Base-by-base conservation (phyloP, 2,329 filamentous ascomycete genomes). In the Rhynchosporium graminicola region DNA sequence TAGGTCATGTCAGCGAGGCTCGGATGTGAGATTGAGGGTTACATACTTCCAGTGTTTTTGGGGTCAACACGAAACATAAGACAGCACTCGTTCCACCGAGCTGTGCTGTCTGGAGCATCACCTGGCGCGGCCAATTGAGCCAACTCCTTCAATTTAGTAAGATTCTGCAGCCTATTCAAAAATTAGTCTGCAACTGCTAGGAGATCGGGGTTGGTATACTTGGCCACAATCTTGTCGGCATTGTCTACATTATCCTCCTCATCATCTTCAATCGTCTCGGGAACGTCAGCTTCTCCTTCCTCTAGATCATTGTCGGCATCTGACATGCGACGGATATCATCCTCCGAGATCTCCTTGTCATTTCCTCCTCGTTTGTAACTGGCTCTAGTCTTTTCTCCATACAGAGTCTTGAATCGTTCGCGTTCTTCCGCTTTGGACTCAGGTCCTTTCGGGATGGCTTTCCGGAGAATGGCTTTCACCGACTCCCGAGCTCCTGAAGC, bases 31-130 rank as follows among this genome's bases (percentile, higher is more conserved):
- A 3, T n/a, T 26, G 4, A 5, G n/a, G n/a, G 26, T 46, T n/a
- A 46, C 43, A 20, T 46, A 46, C 43, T 57, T 13, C 46, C 55
- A 9, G 54, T 60, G 0, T 63, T 56, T 3, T 28, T 36, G 2
- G 64, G 57, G 36, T 69, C 57, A 8, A 66, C 58, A 6, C 65
- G 57, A 51, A 70, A 70, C 33, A 69, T 48, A 2, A n/a, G n/a
- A 31, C 68, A 68, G 43, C 63, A 66, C 6, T 65, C 61, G 10
- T 56, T 26, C 68, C 68, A 69, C 3, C 46, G 46, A 59, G 20
- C 28, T 3, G 20, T 6, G 9, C n/a, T 42, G 3, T 51, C 47
- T 4, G 38, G 10, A 0, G 13, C 31, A 10, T 46, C n/a, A 1
- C 47, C 33, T 9, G 20, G 52, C 12, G n/a, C 36, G 4, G 48